phyloP scores from a whole-genome alignment of 305 asterid species.

The Fraxinus paxiana region DNA sequence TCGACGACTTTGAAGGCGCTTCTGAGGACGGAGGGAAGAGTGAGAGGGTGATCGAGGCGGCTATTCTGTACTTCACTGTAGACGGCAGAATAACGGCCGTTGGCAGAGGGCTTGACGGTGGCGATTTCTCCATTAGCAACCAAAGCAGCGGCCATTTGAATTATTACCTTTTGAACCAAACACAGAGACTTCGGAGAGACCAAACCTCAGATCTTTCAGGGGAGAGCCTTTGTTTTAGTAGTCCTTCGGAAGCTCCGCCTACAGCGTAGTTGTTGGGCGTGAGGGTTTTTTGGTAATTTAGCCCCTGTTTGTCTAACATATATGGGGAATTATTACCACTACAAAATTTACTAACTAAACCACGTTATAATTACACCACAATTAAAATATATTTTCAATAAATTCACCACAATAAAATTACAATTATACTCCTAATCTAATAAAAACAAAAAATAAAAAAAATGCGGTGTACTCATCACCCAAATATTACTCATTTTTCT shows the following conservation, averaged over 20 bases:
- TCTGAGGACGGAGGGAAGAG: slow-evolving; percentile 77
- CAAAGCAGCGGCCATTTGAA: slow-evolving; percentile 56
- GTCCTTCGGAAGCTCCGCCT: slow-evolving; percentile 30
- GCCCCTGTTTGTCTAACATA: too few relatives aligned
- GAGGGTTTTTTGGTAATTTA: slow-evolving; percentile 5
- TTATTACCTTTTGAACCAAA: slow-evolving; percentile 16
- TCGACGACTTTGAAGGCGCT: slow-evolving; percentile 60
- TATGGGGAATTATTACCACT: too few relatives aligned
- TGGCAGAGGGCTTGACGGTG: slow-evolving; percentile 35
- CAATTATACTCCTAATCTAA: too few relatives aligned
- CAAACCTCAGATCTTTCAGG: slow-evolving; percentile 27
- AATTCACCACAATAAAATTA: too few relatives aligned
- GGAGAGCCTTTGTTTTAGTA: slow-evolving; percentile 21
- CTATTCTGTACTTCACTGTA: slow-evolving; percentile 89
- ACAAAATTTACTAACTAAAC: too few relatives aligned
- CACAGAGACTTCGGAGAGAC: slow-evolving; percentile 18
- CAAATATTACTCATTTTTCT: too few relatives aligned
- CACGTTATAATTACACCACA: too few relatives aligned
- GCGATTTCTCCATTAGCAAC: slow-evolving; percentile 49
- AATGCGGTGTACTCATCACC: too few relatives aligned
- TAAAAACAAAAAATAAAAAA: too few relatives aligned
- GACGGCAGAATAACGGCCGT: slow-evolving; percentile 58
- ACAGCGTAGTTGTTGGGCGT: background rate
- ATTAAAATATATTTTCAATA: too few relatives aligned
- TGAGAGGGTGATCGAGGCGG: slow-evolving; percentile 80